Evolutionary conservation across 2,329 filamentous ascomycete species (phyloP).

Genomic region (Cladosporium sp.): DNA sequence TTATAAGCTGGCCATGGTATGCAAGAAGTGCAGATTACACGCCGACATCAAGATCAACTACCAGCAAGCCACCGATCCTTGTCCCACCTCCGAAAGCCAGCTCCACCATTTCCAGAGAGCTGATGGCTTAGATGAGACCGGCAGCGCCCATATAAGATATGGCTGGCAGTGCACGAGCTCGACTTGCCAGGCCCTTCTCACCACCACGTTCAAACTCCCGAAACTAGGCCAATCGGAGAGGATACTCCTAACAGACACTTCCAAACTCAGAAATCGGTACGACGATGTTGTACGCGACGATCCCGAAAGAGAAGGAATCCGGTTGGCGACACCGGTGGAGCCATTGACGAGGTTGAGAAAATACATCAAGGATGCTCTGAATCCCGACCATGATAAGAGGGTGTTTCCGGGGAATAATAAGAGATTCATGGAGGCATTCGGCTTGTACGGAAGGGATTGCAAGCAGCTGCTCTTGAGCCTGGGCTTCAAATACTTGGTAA

Average conservation of each 20-base stretch:
- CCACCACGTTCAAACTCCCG: constrained; percentile 50
- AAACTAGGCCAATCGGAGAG: constrained; percentile 47
- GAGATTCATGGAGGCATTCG: constrained; percentile 60
- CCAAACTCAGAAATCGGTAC: constrained; percentile 49
- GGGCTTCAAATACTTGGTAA: constrained; percentile 46
- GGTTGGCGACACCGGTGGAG: constrained; percentile 48
- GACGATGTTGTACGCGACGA: constrained; percentile 48
- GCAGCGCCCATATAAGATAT: constrained; percentile 32
- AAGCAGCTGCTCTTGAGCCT: constrained; percentile 53
- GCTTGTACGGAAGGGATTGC: constrained; percentile 48
- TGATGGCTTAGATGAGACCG: constrained; percentile 13
- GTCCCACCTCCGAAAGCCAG: constrained; percentile 47
- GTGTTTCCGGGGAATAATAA: constrained; percentile 58
- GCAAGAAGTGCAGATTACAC: constrained; percentile 58
- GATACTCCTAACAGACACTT: constrained; percentile 50
- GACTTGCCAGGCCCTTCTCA: constrained; percentile 51
- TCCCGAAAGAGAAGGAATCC: constrained; percentile 51
- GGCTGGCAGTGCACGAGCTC: constrained; percentile 55
- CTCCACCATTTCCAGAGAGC: constrained; percentile 55
- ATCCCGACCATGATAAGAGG: constrained; percentile 46
- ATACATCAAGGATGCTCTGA: constrained; percentile 57
- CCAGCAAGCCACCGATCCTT: constrained; percentile 37
- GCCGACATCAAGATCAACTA: constrained; percentile 55
- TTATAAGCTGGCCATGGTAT: constrained; percentile 58
- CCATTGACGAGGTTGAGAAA: constrained; percentile 53